These are phyloP conservation scores for Teratosphaeria epicoccoides DNA, from an alignment of 2,329 filamentous ascomycete species.

Conservation along the genomic window DNA sequence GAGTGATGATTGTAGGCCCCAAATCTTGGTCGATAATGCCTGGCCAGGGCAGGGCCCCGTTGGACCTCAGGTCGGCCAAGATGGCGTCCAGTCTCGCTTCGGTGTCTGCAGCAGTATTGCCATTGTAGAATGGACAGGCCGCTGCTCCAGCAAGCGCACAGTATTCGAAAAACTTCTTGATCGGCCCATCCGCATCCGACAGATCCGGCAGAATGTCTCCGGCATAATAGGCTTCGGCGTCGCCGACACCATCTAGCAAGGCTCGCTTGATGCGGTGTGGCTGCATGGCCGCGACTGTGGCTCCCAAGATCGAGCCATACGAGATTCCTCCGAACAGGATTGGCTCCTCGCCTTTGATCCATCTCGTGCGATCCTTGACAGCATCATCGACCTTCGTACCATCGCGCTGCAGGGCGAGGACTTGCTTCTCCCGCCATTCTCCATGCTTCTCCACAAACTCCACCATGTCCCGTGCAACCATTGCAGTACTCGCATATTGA, in stretches of 20 bases:
- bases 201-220: conserved; percentile 27
- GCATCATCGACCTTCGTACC: neutral
- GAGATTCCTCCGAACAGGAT: conserved; percentile 27
- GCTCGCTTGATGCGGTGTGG: conserved; percentile 26
- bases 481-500: conserved; percentile 35
- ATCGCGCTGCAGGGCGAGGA: neutral
- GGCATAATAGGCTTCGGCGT: conserved; percentile 30
- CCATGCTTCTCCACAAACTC: conserved; percentile 36
- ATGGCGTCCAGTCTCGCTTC: conserved; percentile 9
- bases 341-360: conserved; percentile 12
- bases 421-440: conserved; percentile 22
- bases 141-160: conserved; percentile 31
- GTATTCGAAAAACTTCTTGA: conserved; percentile 35
- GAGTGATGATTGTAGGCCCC: neutral
- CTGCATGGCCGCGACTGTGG: conserved; percentile 29
- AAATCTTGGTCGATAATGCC: neutral
- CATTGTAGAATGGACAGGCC: conserved; percentile 30
- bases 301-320: conserved; percentile 35
- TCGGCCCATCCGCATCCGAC: conserved; percentile 33
- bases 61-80: neutral
- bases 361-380: neutral
- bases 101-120: conserved; percentile 18
- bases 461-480: conserved; percentile 41
- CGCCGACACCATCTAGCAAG: conserved; percentile 37
- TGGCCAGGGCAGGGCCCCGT: neutral